Conservation (phyloP, 176 grass and related monocot species). For the Oryza glumipatula region DNA sequence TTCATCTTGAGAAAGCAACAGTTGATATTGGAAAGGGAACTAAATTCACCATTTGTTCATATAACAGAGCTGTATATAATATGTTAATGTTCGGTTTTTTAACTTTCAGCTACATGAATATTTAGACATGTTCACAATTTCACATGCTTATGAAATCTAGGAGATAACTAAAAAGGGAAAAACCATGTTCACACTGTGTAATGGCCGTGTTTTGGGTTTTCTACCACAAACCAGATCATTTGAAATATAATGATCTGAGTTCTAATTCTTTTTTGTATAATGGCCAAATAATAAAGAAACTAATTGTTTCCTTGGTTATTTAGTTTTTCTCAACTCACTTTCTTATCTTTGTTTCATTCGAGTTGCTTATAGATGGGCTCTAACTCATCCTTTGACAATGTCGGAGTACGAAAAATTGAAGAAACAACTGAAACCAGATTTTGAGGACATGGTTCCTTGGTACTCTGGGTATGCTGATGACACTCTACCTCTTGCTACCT, state of each 20-base stretch:
- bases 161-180: background rate
- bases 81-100: slow-evolving; percentile 24
- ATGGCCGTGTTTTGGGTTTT: background rate
- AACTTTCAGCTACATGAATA: slow-evolving; percentile 26
- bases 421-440: slow-evolving; percentile 96
- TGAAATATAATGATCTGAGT: too few species aligned
- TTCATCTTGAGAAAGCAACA: background rate
- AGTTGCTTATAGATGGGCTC: slow-evolving; percentile 73
- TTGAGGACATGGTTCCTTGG: slow-evolving; percentile 99
- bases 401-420: slow-evolving; percentile 94
- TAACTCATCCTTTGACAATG: slow-evolving; percentile 80
- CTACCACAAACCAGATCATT: too few species aligned
- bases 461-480: slow-evolving; percentile 86
- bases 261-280: background rate
- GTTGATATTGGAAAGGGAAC: background rate
- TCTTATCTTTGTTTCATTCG: slow-evolving; percentile 13
- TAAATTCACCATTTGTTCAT: background rate
- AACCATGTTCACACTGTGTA: background rate
- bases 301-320: slow-evolving; percentile 10
- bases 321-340: slow-evolving; percentile 27
- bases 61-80: slow-evolving; percentile 8
- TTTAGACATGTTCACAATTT: slow-evolving; percentile 3
- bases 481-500: slow-evolving; percentile 37
- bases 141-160: slow-evolving; percentile 6
- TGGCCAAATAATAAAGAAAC: background rate